Evolutionary conservation across 331 rosid genomes (phyloP).

Genomic region (Pyracantha coccinea): DNA sequence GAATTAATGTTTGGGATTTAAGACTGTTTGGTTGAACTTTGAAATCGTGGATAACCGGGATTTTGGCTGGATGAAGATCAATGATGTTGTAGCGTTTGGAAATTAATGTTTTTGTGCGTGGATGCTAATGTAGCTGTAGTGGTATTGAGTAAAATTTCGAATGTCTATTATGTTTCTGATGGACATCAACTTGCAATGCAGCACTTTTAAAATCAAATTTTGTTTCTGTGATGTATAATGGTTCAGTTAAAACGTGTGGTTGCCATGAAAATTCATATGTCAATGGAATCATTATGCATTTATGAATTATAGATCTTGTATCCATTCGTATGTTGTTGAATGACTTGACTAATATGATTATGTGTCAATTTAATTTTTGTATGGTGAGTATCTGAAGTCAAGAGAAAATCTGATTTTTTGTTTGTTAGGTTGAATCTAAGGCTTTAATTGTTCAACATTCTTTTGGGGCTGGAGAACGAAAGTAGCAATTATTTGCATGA

Average conservation of each 20-base stretch:
- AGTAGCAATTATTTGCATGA: slow-evolving; percentile 16
- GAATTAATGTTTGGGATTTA: not conserved
- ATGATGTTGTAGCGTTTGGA: not conserved
- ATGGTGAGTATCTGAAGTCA: not conserved
- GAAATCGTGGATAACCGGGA: not conserved
- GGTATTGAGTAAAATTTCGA: not conserved
- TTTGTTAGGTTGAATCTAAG: slow-evolving; percentile 8
- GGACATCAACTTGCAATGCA: slow-evolving; percentile 8
- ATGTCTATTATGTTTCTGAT: not conserved
- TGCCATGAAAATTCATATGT: not conserved
- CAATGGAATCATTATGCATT: not conserved
- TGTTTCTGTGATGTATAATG: not conserved
- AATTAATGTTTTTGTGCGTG: not conserved
- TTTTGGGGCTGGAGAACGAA: slow-evolving; percentile 15
- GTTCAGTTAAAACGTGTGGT: not conserved
- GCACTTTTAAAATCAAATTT: not conserved
- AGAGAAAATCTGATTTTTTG: not conserved
- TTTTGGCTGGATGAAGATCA: not conserved
- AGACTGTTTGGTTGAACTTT: slow-evolving; percentile 1
- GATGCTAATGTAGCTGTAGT: not conserved
- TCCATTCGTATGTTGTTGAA: not conserved
- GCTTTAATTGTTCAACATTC: slow-evolving; percentile 4
- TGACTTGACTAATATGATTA: not conserved
- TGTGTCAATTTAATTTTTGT: not conserved
- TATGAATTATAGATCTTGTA: not conserved